Evolutionary conservation across 805 yeast genomes (phyloP), one percentile per base, ranked within the genome.

Genomic region (Metschnikowia baotianmanensis): DNA sequence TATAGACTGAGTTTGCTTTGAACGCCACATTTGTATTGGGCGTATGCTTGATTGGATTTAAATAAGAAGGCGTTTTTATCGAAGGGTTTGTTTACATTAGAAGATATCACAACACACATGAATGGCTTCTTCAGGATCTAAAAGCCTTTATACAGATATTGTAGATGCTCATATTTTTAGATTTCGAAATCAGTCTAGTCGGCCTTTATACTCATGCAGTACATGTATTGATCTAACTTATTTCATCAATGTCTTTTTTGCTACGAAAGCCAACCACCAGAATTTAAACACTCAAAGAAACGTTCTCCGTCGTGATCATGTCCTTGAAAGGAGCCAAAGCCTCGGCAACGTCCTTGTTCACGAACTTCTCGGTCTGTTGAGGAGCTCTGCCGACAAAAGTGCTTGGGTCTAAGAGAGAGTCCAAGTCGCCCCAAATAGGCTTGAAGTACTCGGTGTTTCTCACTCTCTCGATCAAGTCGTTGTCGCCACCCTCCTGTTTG

Each of bases 311-410:
- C 53, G 80, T 76, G 56, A 93, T 72, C 52, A 67, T 61, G 35
- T 76, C 57, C 58, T 76, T 62, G 69, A 75, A 84, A 37, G 87
- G 86, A 48, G 70, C 75, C 51, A 93, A 74, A 28, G 97, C 98
- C 53, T 81, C 69, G 39, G 82, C 83, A 42, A 93, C 98, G 45
- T 91, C 95, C 42, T 76, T 78, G 43, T 78, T 77, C 52, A 93
- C 83, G 60, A 93, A 93, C 69, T 90, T 91, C 64, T 85, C 96
- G 42, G 96, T 88, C 73, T 93, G 99, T 69, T 90, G 85, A 31
- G 98, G 98, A 41, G 99, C 99, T 67, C 99, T 86, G 56, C 99
- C 99, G 34, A 90, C 95, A 63, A 93, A 93, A 23, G 99, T 93
- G 16, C 83, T 70, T 48, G 99, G 98, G 56, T 91, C 90, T 57